Percentiles rank a stretch among this genome's conserved stretches.
Conservation (phyloP, 1,284 basidiomycete species). For the Chalciporus sp. region DNA sequence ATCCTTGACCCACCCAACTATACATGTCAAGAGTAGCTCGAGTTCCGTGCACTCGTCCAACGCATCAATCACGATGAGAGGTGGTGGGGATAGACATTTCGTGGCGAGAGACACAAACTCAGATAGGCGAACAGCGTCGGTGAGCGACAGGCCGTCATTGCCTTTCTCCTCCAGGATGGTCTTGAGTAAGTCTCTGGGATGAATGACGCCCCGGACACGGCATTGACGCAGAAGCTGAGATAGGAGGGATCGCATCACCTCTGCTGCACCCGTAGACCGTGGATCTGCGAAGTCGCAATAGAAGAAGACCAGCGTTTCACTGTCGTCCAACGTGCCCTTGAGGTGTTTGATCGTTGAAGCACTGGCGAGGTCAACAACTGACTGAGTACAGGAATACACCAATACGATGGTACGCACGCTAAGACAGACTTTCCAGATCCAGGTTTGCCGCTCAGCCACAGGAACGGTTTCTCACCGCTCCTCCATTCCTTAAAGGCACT, state of each 20-base stretch:
- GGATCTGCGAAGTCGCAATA: conserved; percentile 11
- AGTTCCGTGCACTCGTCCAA: conserved; percentile 13
- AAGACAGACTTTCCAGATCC: conserved; percentile 11
- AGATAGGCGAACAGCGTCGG: not conserved
- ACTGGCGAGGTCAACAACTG: conserved; percentile 2
- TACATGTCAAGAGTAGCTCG: conserved; percentile 3
- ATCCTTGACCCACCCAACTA: not conserved
- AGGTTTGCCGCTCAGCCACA: conserved; percentile 9
- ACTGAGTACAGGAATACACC: not conserved
- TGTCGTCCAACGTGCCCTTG: not conserved
- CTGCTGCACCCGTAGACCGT: not conserved
- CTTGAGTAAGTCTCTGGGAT: not conserved
- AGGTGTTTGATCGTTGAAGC: conserved; percentile 9
- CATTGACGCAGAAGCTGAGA: conserved; percentile 6
- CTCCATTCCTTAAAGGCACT: conserved; percentile 1
- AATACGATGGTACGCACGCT: not conserved
- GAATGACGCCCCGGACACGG: not conserved
- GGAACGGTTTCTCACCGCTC: not conserved
- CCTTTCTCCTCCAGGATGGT: not conserved
- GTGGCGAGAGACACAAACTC: not conserved
- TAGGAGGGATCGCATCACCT: not conserved
- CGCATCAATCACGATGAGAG: conserved; percentile 13
- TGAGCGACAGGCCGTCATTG: not conserved
- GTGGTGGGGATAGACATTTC: not conserved
- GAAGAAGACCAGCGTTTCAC: conserved; percentile 4